These are phyloP conservation scores for Plasmodium gaboni DNA, from an alignment of 169 alveolate species.

Conservation along the genomic window DNA sequence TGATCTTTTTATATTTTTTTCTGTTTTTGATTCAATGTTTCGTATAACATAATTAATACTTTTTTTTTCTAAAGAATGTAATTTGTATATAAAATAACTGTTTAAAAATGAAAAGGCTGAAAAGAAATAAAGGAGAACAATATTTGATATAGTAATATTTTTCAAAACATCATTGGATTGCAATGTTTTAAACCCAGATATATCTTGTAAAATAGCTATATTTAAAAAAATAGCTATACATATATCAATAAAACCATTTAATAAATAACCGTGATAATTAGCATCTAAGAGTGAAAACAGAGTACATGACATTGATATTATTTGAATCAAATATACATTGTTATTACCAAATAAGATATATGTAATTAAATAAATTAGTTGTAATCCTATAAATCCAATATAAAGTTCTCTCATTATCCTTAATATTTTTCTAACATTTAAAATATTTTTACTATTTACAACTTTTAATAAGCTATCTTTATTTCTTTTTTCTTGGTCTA, in stretches of 20 bases:
- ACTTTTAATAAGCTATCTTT: slow-evolving; percentile 48
- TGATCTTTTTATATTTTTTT: slow-evolving; percentile 10
- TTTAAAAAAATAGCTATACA: slow-evolving; percentile 67
- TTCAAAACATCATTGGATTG: slow-evolving; percentile 49
- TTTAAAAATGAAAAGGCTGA: slow-evolving; percentile 54
- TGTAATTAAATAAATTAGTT: slow-evolving; percentile 67
- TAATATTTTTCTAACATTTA: slow-evolving; percentile 59
- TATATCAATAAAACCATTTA: slow-evolving; percentile 70
- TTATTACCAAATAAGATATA: slow-evolving; percentile 68
- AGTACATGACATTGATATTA: slow-evolving; percentile 69
- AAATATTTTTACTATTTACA: slow-evolving; percentile 60
- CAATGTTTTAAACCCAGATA: slow-evolving; percentile 56
- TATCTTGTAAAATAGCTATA: slow-evolving; percentile 61
- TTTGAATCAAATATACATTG: slow-evolving; percentile 56
- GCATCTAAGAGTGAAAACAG: slow-evolving; percentile 70
- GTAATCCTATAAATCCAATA: slow-evolving; percentile 75
- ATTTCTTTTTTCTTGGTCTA: slow-evolving; percentile 22
- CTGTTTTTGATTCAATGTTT: slow-evolving; percentile 59
- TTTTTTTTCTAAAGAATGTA: slow-evolving; percentile 62
- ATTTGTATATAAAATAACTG: slow-evolving; percentile 51
- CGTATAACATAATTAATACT: slow-evolving; percentile 60
- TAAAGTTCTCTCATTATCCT: slow-evolving; percentile 70
- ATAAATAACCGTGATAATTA: slow-evolving; percentile 70
- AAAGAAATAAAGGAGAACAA: slow-evolving; percentile 64
- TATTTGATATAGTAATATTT: slow-evolving; percentile 66